Base-by-base conservation (phyloP, 2,329 filamentous ascomycete species). In the Cercospora sojina region DNA sequence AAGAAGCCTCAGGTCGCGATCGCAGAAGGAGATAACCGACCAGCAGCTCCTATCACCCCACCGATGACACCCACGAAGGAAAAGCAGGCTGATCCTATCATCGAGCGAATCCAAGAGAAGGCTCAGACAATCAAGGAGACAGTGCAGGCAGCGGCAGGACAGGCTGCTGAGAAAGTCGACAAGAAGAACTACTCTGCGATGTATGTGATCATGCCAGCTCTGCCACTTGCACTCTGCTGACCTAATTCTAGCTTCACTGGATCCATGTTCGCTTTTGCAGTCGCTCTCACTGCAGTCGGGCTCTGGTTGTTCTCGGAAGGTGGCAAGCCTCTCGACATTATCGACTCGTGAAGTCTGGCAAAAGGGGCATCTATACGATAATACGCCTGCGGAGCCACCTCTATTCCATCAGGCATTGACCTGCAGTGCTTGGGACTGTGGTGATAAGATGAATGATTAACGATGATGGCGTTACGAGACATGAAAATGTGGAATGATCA, bases 61-160 rank as follows among this genome's bases (percentile, higher is more conserved):
- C 76, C 77, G 0, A 68, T 76, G 71, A 78, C 76, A 25, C 76
- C 76, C 2, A 70, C 72, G 23, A 72, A 75, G 63, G 67, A 69
- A n/a, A 67, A 70, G 43, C 31, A 55, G 49, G 35, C 35, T 9
- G 62, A 65, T 23, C 60, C 51, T 1, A 25, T 63, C 18, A 51
- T 57, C 3, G 64, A 57, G 31, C 49, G 51, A 23, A 23, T 63
- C 60, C 60, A 69, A 29, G 59, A 64, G 38, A 67, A 67, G 29
- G 57, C 61, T 38, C 43, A 66, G 53, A 66, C 55, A 31, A 64
- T 41, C 31, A 67, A 61, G 18, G 66, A 67, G 27, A 62, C 62
- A 35, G 62, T 27, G 38, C 57, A 80, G 35, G 56, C 35, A 38
- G 49, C 55, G 12, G 58, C 47, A 29, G 32, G 62, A 38, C 62